Percentiles rank a stretch among this genome's conserved stretches.
phyloP scores from a whole-genome alignment of 176 grass and related monocot genomes.

The Bothriochloa decipiens region DNA sequence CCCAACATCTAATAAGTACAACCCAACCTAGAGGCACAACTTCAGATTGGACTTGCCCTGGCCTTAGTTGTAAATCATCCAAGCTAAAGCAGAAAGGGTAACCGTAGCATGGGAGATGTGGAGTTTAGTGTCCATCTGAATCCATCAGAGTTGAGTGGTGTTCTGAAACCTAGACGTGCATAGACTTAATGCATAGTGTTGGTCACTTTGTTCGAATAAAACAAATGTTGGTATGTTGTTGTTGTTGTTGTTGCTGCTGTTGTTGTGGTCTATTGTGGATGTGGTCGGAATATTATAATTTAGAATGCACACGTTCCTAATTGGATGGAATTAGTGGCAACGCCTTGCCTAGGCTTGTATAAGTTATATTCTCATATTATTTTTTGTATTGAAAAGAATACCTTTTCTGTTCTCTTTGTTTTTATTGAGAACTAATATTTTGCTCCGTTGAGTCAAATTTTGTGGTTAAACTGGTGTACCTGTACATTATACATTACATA shows the following conservation, averaged over 20 bases:
- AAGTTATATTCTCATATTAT: neutral
- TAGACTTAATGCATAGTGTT: neutral
- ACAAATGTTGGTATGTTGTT: neutral
- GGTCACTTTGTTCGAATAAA: neutral
- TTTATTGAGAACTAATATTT: slow-evolving; percentile 6
- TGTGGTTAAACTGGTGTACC: neutral
- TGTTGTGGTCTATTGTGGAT: neutral
- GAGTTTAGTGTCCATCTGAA: slow-evolving; percentile 28
- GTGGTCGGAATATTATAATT: neutral
- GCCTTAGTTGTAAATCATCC: slow-evolving; percentile 10
- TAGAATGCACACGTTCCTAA: neutral
- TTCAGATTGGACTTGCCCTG: slow-evolving; percentile 25
- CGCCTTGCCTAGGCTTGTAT: neutral
- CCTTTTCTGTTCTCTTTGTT: slow-evolving; percentile 13
- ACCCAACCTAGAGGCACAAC: slow-evolving; percentile 16
- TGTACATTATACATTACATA: neutral
- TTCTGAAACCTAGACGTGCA: neutral
- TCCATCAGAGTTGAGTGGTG: neutral
- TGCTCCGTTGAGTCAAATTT: neutral
- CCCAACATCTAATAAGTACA: neutral
- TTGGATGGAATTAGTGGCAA: neutral
- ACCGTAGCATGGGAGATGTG: neutral
- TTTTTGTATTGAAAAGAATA: neutral
- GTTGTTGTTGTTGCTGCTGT: too few relatives aligned
- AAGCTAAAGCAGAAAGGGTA: slow-evolving; percentile 15